phyloP scores from a whole-genome alignment of 192 early-diverging fungal species.

The Entophlyctis helioformis region DNA sequence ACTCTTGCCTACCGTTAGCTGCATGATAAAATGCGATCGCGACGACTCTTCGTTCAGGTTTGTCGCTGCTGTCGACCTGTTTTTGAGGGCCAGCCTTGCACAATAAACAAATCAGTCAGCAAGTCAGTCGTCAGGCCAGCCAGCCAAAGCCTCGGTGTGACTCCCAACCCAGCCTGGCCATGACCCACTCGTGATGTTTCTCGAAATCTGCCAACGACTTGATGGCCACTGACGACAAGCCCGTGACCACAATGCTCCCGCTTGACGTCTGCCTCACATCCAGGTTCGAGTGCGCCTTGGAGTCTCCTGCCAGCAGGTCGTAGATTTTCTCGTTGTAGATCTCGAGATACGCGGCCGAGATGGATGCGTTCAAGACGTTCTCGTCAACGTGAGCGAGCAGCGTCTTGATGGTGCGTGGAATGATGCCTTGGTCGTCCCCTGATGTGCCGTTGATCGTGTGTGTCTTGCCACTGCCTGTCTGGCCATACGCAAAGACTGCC shows the following conservation, averaged over 20 bases:
- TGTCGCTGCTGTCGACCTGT: constrained; percentile 69
- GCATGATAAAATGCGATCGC: constrained; percentile 78
- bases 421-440: constrained; percentile 51
- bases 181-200: neutral
- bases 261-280: constrained; percentile 3
- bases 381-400: constrained; percentile 54
- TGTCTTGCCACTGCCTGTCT: constrained; percentile 83
- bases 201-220: constrained; percentile 31
- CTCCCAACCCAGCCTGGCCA: neutral
- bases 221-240: constrained; percentile 58
- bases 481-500: constrained; percentile 93
- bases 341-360: constrained; percentile 72
- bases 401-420: constrained; percentile 67
- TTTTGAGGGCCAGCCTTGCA: constrained; percentile 55
- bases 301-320: constrained; percentile 52
- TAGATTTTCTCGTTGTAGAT: constrained; percentile 82
- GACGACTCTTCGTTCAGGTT: constrained; percentile 75
- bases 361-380: constrained; percentile 55
- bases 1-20: constrained; percentile 72
- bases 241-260: constrained; percentile 23
- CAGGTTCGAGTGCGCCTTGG: constrained; percentile 26
- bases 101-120: constrained; percentile 30
- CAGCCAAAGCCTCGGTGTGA: constrained; percentile 41
- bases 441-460: constrained; percentile 65
- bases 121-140: constrained; percentile 68